Base-by-base conservation (phyloP, 768 basidiomycete genomes). In the Naematelia encephala region DNA sequence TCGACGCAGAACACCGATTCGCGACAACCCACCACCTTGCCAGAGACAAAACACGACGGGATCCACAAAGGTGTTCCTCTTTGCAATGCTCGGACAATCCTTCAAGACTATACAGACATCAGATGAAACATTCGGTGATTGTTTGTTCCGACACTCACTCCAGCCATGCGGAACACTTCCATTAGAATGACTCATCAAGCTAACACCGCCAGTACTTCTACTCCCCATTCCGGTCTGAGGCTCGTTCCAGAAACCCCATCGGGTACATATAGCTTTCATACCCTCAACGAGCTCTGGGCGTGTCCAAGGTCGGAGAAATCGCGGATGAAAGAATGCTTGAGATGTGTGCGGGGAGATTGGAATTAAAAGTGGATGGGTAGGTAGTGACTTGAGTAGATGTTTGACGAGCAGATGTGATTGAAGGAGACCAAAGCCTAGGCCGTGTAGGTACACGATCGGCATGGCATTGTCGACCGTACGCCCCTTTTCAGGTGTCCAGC, bases 91-190 rank as follows among this genome's bases (percentile, higher is more conserved):
- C 1, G 90, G 86, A 54, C 85, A 80, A 19, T 82, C 82, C 75
- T 94, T 96, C 47, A 96, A 79, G 73, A 93, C 68, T 72, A 56
- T 5, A 16, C 8, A 19, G 34, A 8, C 16, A 25, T 58, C 53
- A 59, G 44, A 16, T 59, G 21, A 47, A 8, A 21, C 11, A 11
- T 11, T n/a, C n/a, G 16, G 25, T 22, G 13, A 25, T 23, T 39
- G n/a, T 8, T 29, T 27, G 23, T 26, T 29, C 54, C 58, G 54
- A 3, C 43, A 69, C 69, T 66, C 52, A 73, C 71, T 80, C 93
- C 93, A 96, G 4, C 87, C 87, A 74, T 96, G 92, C 1, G 82
- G 79, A 69, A 90, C 91, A 29, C 88, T 86, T 0, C 89, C 89
- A 69, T 94, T 92, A 53, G 90, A 93, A 78, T 96, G 93, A 73